These are phyloP conservation scores for Trichophaea hybrida DNA, from an alignment of 2,329 filamentous ascomycete genomes.

Conservation along the genomic window DNA sequence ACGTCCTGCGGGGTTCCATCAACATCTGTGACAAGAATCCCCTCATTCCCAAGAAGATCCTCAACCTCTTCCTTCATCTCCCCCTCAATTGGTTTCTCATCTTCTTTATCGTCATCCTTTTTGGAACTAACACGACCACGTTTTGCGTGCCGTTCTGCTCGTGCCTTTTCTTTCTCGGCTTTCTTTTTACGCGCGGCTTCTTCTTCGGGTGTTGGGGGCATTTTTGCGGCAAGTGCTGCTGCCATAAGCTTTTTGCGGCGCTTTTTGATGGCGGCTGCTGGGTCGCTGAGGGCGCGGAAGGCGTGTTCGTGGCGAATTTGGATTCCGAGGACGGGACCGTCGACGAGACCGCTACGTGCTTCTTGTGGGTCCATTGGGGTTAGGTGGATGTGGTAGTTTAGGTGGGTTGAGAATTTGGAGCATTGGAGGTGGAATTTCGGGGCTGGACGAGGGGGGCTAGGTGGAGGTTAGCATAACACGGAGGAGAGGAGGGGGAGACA, in stretches of 20 bases:
- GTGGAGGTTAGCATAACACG: not conserved
- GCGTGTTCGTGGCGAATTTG: slow-evolving; percentile 43
- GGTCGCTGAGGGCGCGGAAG: slow-evolving; percentile 32
- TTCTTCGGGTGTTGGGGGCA: slow-evolving; percentile 9
- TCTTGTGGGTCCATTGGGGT: slow-evolving; percentile 45
- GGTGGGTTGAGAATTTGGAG: slow-evolving; percentile 21
- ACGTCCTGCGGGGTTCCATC: slow-evolving; percentile 39
- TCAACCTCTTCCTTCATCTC: slow-evolving; percentile 11
- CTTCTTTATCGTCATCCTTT: slow-evolving; percentile 13
- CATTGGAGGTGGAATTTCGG: slow-evolving; percentile 20
- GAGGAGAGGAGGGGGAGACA: slow-evolving; percentile 4
- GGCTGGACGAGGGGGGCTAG: slow-evolving; percentile 16
- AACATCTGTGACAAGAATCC: slow-evolving; percentile 32
- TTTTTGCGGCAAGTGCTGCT: slow-evolving; percentile 23
- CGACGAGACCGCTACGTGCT: slow-evolving; percentile 44
- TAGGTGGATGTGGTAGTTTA: slow-evolving; percentile 41
- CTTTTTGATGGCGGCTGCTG: not conserved
- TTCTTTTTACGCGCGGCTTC: not conserved
- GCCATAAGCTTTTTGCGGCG: slow-evolving; percentile 2
- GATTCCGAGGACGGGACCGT: slow-evolving; percentile 48
- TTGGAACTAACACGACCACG: not conserved
- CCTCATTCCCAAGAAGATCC: slow-evolving; percentile 8
- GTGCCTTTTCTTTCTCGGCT: slow-evolving; percentile 13
- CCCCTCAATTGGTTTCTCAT: slow-evolving; percentile 8
- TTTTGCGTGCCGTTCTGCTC: not conserved